Evolutionary conservation across 331 rosid species (phyloP).

Genomic region (Quercus tomentella): DNA sequence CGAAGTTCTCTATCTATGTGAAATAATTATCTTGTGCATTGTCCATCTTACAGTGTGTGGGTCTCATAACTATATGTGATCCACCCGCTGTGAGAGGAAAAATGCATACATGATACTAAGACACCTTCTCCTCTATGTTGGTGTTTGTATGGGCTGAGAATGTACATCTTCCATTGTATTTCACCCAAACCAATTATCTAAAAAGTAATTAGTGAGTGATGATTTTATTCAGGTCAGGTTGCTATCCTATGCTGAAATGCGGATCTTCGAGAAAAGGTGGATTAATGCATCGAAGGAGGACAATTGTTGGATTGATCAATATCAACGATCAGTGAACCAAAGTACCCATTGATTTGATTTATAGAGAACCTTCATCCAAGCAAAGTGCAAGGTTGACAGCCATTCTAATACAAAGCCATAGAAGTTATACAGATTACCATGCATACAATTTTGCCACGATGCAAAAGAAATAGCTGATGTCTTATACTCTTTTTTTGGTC

Average conservation of each 20-base stretch:
- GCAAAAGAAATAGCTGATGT: neutral
- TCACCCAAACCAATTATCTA: neutral
- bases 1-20: neutral
- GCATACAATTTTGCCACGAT: neutral
- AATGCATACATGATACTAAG: no score
- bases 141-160: no score
- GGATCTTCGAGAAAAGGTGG: conserved; percentile 44
- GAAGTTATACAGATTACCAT: conserved; percentile 4
- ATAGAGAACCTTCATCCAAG: neutral
- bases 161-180: neutral
- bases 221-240: conserved; percentile 37
- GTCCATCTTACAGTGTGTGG: no score
- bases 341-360: conserved; percentile 9
- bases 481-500: neutral
- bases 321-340: conserved; percentile 27
- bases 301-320: conserved; percentile 51
- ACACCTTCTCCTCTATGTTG: no score
- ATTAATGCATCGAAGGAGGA: conserved; percentile 30
- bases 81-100: no score
- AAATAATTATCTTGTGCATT: no score
- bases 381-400: neutral
- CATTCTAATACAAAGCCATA: conserved; percentile 11
- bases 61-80: no score
- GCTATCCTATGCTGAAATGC: conserved; percentile 44
- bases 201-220: neutral